Evolutionary conservation across 495 filamentous ascomycete genomes (phyloP).

Genomic region (Aspergillus nidulans): DNA sequence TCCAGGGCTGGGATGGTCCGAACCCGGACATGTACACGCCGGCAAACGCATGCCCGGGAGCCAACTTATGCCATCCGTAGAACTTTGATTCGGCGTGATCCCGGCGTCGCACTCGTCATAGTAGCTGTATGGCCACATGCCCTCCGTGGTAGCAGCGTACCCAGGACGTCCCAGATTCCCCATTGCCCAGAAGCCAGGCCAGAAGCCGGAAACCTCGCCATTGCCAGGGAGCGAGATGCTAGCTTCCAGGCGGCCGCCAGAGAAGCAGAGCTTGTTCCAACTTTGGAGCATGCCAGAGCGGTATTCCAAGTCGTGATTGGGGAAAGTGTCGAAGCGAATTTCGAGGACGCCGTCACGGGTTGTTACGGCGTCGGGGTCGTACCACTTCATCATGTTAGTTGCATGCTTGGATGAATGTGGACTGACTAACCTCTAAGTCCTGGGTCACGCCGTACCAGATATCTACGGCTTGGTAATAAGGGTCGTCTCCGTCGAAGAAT

Average conservation of each 20-base stretch:
- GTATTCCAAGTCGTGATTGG: constrained; percentile 65
- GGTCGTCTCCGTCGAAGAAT: constrained; percentile 72
- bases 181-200: constrained; percentile 82
- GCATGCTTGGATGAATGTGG: background rate
- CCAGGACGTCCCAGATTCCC: constrained; percentile 69
- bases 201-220: constrained; percentile 66
- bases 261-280: constrained; percentile 79
- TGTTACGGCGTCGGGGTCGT: constrained; percentile 71
- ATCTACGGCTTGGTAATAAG: constrained; percentile 66
- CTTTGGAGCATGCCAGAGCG: constrained; percentile 79
- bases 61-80: constrained; percentile 60
- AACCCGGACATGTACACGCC: constrained; percentile 59
- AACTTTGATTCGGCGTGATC: constrained; percentile 74
- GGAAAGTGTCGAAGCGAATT: constrained; percentile 62
- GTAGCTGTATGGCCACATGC: constrained; percentile 80
- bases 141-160: constrained; percentile 65
- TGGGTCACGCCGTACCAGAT: constrained; percentile 78
- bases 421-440: constrained; percentile 57
- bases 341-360: constrained; percentile 65
- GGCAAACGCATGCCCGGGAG: constrained; percentile 73
- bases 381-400: constrained; percentile 51
- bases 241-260: constrained; percentile 71
- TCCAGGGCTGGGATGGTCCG: constrained; percentile 70
- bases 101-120: constrained; percentile 67
- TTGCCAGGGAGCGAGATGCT: constrained; percentile 69